Percentiles rank a stretch among this genome's conserved stretches.
Evolutionary conservation across 805 yeast species (phyloP).

Genomic region (Candida saitoana): DNA sequence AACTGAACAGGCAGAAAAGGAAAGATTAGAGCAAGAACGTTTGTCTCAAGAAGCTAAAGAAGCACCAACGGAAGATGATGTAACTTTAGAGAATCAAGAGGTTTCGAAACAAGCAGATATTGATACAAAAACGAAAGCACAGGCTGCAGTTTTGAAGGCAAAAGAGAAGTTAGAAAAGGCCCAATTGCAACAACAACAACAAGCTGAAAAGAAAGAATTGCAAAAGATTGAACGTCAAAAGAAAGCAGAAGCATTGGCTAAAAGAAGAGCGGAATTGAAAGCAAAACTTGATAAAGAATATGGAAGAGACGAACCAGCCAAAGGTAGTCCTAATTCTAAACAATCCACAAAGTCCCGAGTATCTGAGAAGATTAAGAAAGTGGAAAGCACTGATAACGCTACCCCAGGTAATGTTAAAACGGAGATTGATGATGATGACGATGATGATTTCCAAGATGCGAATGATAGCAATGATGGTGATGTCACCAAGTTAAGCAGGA

Average conservation of each 20-base stretch:
- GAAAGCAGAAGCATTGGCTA: conserved; percentile 1
- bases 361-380: conserved; percentile 3
- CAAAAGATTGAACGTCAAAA: not conserved
- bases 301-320: not conserved
- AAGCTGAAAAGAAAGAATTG: not conserved
- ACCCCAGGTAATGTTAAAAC: conserved; percentile 4
- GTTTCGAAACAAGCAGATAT: too few relatives aligned
- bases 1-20: not conserved
- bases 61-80: not conserved
- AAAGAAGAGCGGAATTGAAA: conserved; percentile 1
- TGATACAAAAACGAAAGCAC: not conserved
- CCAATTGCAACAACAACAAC: not conserved
- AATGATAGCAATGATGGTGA: conserved; percentile 1
- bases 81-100: too few relatives aligned
- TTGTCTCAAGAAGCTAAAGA: not conserved
- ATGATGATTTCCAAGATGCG: conserved; percentile 2
- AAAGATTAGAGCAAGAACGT: not conserved
- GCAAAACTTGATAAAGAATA: not conserved
- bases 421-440: not conserved
- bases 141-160: not conserved
- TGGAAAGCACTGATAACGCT: conserved; percentile 3
- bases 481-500: conserved; percentile 16
- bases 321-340: conserved; percentile 2
- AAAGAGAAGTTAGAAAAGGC: not conserved
- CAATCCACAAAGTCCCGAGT: conserved; percentile 2